phyloP scores from a whole-genome alignment of 2,329 filamentous ascomycete species.

The Grosmannia clavigera region DNA sequence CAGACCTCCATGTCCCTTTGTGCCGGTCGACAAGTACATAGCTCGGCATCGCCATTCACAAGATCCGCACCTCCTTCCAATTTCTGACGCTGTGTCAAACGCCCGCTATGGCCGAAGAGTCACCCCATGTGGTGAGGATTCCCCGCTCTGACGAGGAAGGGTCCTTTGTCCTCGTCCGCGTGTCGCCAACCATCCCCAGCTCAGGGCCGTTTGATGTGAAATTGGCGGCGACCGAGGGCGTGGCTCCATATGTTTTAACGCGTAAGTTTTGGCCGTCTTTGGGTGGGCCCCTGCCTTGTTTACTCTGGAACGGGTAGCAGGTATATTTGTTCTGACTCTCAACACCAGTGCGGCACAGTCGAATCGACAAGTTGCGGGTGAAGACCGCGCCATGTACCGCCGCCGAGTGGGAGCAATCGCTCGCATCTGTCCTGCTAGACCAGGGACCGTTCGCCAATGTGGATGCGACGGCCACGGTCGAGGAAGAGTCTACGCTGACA shows the following conservation, averaged over 20 bases:
- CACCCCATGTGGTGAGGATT: conserved; percentile 40
- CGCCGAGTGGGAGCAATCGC: conserved; percentile 54
- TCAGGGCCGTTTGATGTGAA: conserved; percentile 49
- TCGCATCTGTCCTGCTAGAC: conserved; percentile 44
- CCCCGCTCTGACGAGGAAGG: conserved; percentile 39
- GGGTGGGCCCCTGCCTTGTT: not conserved
- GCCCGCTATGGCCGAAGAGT: conserved; percentile 1
- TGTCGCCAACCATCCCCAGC: conserved; percentile 29
- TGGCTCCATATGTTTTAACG: conserved; percentile 43
- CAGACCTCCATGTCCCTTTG: not conserved
- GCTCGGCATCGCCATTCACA: not conserved
- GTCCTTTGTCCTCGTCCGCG: conserved; percentile 48
- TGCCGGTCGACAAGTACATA: not conserved
- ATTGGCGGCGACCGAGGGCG: conserved; percentile 56
- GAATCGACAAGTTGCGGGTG: conserved; percentile 37
- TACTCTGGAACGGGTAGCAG: not conserved
- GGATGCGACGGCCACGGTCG: conserved; percentile 46
- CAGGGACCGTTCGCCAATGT: conserved; percentile 37
- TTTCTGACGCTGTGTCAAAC: not conserved
- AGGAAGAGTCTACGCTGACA: conserved; percentile 38
- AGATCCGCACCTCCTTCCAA: not conserved
- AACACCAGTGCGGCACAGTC: conserved; percentile 41
- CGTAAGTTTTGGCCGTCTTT: conserved; percentile 30
- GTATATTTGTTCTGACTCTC: not conserved
- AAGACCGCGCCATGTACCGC: conserved; percentile 42